phyloP scores from a whole-genome alignment of 768 basidiomycete species.

The Suillus plorans region DNA sequence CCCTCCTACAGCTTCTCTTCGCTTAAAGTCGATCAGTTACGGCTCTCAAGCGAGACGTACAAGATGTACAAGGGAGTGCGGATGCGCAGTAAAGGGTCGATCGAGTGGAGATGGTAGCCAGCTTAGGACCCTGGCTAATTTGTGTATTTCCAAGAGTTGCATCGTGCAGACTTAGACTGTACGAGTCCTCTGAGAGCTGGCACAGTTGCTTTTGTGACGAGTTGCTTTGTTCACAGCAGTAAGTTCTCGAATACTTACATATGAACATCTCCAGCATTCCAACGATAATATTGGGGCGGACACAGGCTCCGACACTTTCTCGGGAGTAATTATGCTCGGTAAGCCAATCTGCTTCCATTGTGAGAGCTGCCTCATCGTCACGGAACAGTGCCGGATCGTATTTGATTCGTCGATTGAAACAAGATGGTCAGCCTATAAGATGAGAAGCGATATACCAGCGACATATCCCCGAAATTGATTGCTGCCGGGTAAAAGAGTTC shows the following conservation, averaged over 20 bases:
- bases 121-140: neutral
- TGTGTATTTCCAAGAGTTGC: neutral
- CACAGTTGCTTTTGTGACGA: neutral
- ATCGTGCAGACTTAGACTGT: neutral
- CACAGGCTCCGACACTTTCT: neutral
- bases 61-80: slow-evolving; percentile 93
- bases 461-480: neutral
- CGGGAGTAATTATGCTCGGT: neutral
- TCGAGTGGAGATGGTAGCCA: slow-evolving; percentile 35
- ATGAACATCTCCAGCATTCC: neutral
- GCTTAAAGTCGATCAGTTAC: slow-evolving; percentile 84
- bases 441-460: neutral
- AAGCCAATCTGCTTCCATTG: neutral
- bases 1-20: slow-evolving; percentile 72
- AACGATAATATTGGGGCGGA: neutral
- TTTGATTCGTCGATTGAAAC: neutral
- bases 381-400: neutral
- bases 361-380: neutral
- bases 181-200: neutral
- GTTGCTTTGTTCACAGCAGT: neutral
- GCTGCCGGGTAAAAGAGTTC: neutral
- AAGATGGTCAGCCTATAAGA: neutral
- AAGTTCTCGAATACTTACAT: neutral
- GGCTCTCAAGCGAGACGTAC: slow-evolving; percentile 74
- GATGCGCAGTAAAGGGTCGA: slow-evolving; percentile 39